Base-by-base conservation (phyloP, 352 stramenopile species). In the Phytophthora idaei region DNA sequence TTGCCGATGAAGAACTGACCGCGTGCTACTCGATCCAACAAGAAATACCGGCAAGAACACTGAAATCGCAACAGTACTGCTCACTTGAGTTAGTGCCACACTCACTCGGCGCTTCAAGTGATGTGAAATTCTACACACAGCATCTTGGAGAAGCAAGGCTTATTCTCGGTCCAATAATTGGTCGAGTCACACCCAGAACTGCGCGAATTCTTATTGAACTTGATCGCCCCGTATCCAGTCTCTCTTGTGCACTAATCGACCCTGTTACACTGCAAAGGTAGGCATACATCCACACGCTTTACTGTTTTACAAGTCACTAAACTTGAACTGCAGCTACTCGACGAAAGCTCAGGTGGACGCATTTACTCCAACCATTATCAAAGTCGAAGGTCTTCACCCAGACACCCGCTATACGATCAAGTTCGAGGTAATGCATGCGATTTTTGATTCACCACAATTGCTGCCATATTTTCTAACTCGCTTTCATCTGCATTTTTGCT, bases 131-230 rank as follows among this genome's bases (percentile, higher is more conserved):
- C 27, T 82, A 87, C 48, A 44, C 73, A 1, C 61, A 80, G 37
- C 56, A 73, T 28, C 64, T 73, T 12, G 61, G 71, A 1, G 68
- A 81, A 10, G 76, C 85, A 6, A 73, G 64, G 1, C 44, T 93
- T 1, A 31, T 91, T 27, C 28, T 92, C 7, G 85, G 85, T 3
- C 85, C 85, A 9, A 64, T 93, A n/a, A 59, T 93, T 28, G 83
- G 85, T 27, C 72, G 76, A 14, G 73, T 92, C 12, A 87, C 80
- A n/a, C 69, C 78, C 6, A 64, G 69, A 11, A 77, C 83, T 25
- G 75, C 75, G 1, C 70, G 85, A 17, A 82, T 93, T 29, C 70
- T 93, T 2, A 54, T 93, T 36, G 85, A 92, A 41, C 51, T 92
- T 17, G 83, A 91, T 49, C 78, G 77, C 1, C 25, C 60, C 3